Conservation (phyloP, 257 asterid species). For the Plantago ovata region DNA sequence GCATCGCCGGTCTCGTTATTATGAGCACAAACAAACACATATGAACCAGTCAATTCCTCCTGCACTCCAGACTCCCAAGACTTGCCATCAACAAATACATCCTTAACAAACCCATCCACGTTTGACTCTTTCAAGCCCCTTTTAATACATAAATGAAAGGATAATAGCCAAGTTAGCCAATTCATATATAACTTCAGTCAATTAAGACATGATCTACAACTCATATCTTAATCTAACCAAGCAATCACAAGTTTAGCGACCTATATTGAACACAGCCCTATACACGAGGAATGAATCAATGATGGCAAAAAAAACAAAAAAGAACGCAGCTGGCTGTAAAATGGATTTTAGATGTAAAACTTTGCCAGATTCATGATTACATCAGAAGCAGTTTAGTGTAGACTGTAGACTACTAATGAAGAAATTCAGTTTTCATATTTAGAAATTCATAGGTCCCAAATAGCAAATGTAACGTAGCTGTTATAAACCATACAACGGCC, state of each 20-base stretch:
- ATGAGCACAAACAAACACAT: conserved; percentile 93
- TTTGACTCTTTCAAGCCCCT: conserved; percentile 80
- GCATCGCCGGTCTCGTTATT: conserved; percentile 77
- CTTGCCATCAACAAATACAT: conserved; percentile 75
- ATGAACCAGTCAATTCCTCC: conserved; percentile 68
- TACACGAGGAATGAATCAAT: not conserved
- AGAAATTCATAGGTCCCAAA: conserved; percentile 11
- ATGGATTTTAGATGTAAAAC: not conserved
- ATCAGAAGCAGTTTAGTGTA: not conserved
- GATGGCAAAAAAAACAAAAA: not conserved
- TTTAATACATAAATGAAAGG: conserved; percentile 19
- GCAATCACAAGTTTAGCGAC: too few species aligned
- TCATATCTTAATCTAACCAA: too few species aligned
- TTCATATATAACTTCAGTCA: conserved; percentile 3
- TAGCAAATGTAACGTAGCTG: conserved; percentile 8
- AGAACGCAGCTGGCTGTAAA: conserved; percentile 1
- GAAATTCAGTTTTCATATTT: not conserved
- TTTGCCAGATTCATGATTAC: not conserved
- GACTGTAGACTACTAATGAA: conserved; percentile 1
- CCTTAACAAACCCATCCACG: conserved; percentile 74
- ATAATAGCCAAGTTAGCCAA: conserved; percentile 3
- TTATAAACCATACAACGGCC: not conserved
- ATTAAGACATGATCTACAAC: too few species aligned
- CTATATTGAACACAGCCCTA: too few species aligned
- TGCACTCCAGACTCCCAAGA: conserved; percentile 67